Conservation (phyloP, 129 eudicot genomes). For the Silybum marianum region DNA sequence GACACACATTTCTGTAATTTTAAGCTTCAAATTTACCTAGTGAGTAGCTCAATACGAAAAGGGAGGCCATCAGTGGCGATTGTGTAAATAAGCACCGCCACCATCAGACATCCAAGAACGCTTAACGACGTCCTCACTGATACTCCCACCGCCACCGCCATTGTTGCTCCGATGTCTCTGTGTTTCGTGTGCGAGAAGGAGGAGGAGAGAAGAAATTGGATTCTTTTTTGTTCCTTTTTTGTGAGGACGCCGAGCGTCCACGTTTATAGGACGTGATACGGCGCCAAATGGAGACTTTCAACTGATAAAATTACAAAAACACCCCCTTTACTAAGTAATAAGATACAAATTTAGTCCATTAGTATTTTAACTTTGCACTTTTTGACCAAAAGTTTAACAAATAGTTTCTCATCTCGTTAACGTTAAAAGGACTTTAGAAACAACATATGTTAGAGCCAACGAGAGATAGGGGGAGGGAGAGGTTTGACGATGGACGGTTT, state of each 20-base stretch:
- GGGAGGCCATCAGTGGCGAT: conserved; percentile 70
- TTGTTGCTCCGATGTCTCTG: conserved; percentile 1
- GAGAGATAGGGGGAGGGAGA: neutral
- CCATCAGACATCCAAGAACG: conserved; percentile 52
- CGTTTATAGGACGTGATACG: conserved; percentile 11
- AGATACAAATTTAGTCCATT: neutral
- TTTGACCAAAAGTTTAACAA: neutral
- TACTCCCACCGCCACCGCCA: conserved; percentile 27
- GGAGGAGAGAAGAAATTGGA: neutral
- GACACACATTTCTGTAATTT: neutral
- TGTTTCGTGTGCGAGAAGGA: neutral
- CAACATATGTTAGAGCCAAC: neutral
- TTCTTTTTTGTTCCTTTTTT: conserved; percentile 1
- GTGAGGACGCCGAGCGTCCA: conserved; percentile 29
- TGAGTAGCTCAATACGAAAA: conserved; percentile 78
- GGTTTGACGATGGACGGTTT: neutral
- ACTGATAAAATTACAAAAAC: neutral
- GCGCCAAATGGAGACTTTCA: conserved; percentile 25
- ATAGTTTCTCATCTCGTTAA: neutral
- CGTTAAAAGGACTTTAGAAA: neutral
- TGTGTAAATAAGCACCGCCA: conserved; percentile 72
- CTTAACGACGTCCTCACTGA: conserved; percentile 45
- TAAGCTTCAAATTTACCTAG: conserved; percentile 50
- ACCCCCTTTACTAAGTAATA: neutral
- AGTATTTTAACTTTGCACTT: neutral